phyloP scores from a whole-genome alignment of 768 basidiomycete genomes.

The Mycena amicta region DNA sequence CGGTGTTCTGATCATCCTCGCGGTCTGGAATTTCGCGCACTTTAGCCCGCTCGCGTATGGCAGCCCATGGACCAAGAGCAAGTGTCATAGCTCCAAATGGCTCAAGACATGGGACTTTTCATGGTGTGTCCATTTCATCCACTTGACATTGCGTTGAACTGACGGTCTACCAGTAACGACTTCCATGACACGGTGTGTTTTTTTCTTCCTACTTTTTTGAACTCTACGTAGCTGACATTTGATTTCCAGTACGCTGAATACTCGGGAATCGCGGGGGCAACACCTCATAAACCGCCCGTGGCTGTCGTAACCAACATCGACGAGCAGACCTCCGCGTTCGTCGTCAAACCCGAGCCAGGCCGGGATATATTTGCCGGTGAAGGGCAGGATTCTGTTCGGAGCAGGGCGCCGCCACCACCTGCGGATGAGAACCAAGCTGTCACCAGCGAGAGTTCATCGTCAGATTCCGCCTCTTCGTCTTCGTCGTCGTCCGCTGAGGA shows the following conservation, averaged over 20 bases:
- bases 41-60: slow-evolving; percentile 88
- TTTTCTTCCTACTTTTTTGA: neutral
- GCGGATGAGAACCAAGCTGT: slow-evolving; percentile 39
- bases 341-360: slow-evolving; percentile 71
- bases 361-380: slow-evolving; percentile 68
- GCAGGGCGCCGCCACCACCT: slow-evolving; percentile 31
- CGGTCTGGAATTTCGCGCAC: slow-evolving; percentile 75
- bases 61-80: slow-evolving; percentile 77
- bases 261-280: slow-evolving; percentile 35
- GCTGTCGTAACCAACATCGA: slow-evolving; percentile 52
- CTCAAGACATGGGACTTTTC: slow-evolving; percentile 95
- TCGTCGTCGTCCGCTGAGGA: slow-evolving; percentile 7
- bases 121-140: slow-evolving; percentile 44
- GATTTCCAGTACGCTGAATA: slow-evolving; percentile 61
- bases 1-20: slow-evolving; percentile 68
- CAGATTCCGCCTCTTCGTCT: slow-evolving; percentile 10
- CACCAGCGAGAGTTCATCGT: slow-evolving; percentile 24
- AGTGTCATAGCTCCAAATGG: slow-evolving; percentile 82
- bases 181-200: slow-evolving; percentile 65
- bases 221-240: neutral
- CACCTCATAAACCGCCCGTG: slow-evolving; percentile 38
- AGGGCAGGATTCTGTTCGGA: slow-evolving; percentile 50
- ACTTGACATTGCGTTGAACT: neutral
- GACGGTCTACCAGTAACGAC: slow-evolving; percentile 51
- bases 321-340: slow-evolving; percentile 39